Evolutionary conservation across 106 monocot genomes (phyloP).

Genomic region (Dioscorea dumetorum): DNA sequence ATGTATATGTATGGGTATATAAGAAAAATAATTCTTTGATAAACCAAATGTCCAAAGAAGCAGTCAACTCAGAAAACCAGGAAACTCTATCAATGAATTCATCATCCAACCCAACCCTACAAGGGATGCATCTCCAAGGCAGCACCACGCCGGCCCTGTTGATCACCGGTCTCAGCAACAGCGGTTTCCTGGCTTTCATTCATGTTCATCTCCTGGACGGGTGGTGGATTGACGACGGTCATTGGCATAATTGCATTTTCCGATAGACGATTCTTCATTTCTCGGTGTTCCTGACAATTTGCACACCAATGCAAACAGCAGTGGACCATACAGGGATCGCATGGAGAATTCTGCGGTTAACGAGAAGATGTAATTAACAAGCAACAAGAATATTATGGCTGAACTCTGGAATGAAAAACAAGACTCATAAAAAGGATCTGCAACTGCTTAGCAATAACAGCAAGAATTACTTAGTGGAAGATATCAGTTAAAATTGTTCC

Average conservation of each 20-base stretch:
- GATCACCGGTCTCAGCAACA: slow-evolving; percentile 16
- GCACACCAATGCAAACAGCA: slow-evolving; percentile 98
- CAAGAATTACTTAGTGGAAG: no score
- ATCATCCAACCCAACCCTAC: slow-evolving; percentile 11
- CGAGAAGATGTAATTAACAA: background rate
- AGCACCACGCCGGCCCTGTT: slow-evolving; percentile 15
- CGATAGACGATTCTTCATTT: slow-evolving; percentile 78
- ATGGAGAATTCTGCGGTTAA: slow-evolving; percentile 73
- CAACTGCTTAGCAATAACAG: no score
- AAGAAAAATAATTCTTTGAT: no score
- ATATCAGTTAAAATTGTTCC: no score
- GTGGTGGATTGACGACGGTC: slow-evolving; percentile 78
- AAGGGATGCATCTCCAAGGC: slow-evolving; percentile 56
- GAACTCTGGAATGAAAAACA: no score
- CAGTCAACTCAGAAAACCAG: no score
- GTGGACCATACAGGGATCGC: slow-evolving; percentile 88
- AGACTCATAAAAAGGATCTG: no score
- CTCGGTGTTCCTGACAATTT: slow-evolving; percentile 86
- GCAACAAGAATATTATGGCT: background rate
- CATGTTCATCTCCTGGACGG: slow-evolving; percentile 71
- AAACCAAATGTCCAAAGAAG: no score
- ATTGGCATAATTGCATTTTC: slow-evolving; percentile 54
- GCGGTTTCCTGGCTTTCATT: slow-evolving; percentile 19
- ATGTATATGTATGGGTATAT: no score
- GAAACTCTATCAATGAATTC: background rate